These are phyloP conservation scores for Clohesyomyces aquaticus DNA, from an alignment of 495 filamentous ascomycete genomes.

Conservation along the genomic window DNA sequence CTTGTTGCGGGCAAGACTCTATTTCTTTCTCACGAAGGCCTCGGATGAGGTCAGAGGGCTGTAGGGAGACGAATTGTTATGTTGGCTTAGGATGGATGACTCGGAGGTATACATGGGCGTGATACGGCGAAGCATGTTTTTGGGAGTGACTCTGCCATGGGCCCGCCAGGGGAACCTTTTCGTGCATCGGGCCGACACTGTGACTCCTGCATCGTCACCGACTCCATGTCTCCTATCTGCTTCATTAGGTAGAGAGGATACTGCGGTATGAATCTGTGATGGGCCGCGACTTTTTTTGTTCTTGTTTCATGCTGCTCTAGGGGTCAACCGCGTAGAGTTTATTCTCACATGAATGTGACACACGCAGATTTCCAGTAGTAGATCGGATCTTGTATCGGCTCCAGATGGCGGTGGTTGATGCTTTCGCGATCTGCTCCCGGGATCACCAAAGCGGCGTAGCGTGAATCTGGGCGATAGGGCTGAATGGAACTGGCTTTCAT, in stretches of 20 bases:
- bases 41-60: constrained; percentile 1
- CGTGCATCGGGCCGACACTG: constrained; percentile 2
- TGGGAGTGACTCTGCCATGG: background rate
- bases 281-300: too few relatives aligned
- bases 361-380: too few relatives aligned
- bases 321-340: too few relatives aligned
- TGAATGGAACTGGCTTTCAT: background rate
- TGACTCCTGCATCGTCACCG: constrained; percentile 5
- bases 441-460: constrained; percentile 4
- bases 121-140: constrained; percentile 17
- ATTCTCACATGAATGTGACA: too few relatives aligned
- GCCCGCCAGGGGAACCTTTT: constrained; percentile 7
- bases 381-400: too few relatives aligned
- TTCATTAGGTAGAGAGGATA: background rate
- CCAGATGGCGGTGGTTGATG: background rate
- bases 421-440: background rate
- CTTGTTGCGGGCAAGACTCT: background rate
- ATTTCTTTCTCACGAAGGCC: too few relatives aligned
- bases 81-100: constrained; percentile 10
- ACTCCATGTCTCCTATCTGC: background rate
- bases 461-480: background rate
- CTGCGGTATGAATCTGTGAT: too few relatives aligned
- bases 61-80: constrained; percentile 10
- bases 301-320: too few relatives aligned
- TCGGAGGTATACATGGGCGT: constrained; percentile 11